Conservation (phyloP, 2,329 filamentous ascomycete genomes). For the Aureobasidium sp. region DNA sequence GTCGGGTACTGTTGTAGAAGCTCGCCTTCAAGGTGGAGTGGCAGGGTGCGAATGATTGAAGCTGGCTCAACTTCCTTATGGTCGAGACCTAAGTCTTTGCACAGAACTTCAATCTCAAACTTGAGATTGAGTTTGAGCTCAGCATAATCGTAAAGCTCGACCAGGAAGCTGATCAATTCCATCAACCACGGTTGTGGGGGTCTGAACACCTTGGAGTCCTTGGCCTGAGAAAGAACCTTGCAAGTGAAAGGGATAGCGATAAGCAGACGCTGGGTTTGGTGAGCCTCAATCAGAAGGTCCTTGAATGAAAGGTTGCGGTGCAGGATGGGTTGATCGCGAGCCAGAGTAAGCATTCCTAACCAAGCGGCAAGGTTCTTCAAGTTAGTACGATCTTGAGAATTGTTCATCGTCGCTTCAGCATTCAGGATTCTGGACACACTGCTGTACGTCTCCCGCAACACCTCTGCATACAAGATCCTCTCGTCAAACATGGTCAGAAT, state of each 20-base stretch:
- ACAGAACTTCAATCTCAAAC: slow-evolving; percentile 97
- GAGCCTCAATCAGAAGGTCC: slow-evolving; percentile 85
- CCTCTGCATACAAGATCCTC: slow-evolving; percentile 71
- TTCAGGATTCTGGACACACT: slow-evolving; percentile 83
- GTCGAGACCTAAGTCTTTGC: slow-evolving; percentile 84
- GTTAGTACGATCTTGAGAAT: slow-evolving; percentile 73
- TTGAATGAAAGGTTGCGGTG: slow-evolving; percentile 97
- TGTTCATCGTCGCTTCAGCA: slow-evolving; percentile 76
- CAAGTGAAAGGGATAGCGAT: slow-evolving; percentile 96
- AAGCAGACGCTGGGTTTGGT: slow-evolving; percentile 82
- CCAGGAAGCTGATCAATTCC: slow-evolving; percentile 84
- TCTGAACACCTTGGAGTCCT: slow-evolving; percentile 77
- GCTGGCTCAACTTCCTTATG: slow-evolving; percentile 87
- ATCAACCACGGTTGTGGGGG: slow-evolving; percentile 97
- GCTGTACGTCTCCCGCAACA: slow-evolving; percentile 86
- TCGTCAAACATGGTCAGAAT: slow-evolving; percentile 77
- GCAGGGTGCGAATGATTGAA: slow-evolving; percentile 58
- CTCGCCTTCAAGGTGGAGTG: slow-evolving; percentile 18
- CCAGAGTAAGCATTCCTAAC: slow-evolving; percentile 88
- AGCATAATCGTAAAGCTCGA: slow-evolving; percentile 87
- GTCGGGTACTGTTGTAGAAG: slow-evolving; percentile 29
- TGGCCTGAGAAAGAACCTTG: slow-evolving; percentile 83
- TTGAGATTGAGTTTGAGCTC: slow-evolving; percentile 95
- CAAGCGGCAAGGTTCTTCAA: slow-evolving; percentile 90
- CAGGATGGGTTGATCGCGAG: slow-evolving; percentile 88